Conservation (phyloP, 1,139 yeast species). For the Candida tunisiensis region DNA sequence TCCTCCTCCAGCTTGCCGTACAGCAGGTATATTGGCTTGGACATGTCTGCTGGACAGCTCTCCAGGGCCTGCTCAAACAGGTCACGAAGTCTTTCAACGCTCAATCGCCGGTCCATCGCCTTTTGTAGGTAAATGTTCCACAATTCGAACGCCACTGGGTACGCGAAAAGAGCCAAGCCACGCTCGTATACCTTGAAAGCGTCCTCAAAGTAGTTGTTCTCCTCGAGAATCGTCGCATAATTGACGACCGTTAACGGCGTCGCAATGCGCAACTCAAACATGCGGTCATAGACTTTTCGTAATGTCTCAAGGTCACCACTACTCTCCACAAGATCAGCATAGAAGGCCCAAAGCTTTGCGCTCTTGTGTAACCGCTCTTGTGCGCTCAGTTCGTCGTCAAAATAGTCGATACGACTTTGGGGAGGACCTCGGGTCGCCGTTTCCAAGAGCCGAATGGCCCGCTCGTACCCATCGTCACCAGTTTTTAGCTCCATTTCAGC, state of each 20-base stretch:
- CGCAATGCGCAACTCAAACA: constrained; percentile 47
- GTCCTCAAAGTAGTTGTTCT: constrained; percentile 27
- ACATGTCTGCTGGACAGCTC: constrained; percentile 30
- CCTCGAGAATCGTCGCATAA: constrained; percentile 47
- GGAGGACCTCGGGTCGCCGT: constrained; percentile 32
- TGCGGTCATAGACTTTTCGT: constrained; percentile 36
- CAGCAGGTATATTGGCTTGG: constrained; percentile 32
- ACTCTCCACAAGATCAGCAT: constrained; percentile 58
- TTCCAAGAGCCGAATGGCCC: constrained; percentile 37
- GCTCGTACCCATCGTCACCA: constrained; percentile 31
- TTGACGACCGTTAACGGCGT: constrained; percentile 53
- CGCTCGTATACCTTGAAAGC: constrained; percentile 51
- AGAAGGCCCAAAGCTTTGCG: constrained; percentile 52
- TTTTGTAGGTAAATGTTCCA: constrained; percentile 56
- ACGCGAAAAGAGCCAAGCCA: constrained; percentile 44
- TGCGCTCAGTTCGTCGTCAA: constrained; percentile 31
- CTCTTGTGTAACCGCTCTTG: constrained; percentile 47
- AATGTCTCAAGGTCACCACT: constrained; percentile 29
- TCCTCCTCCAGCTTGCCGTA: constrained; percentile 50
- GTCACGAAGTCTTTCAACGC: constrained; percentile 51
- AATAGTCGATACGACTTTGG: constrained; percentile 18
- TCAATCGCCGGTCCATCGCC: constrained; percentile 23
- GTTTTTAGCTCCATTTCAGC: constrained; percentile 41
- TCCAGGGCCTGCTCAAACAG: constrained; percentile 48
- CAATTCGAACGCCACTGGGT: constrained; percentile 49